Percentiles rank a stretch among this genome's conserved stretches.
phyloP scores from a whole-genome alignment of 345 rosid species.

The Rhodamnia rubescens region DNA sequence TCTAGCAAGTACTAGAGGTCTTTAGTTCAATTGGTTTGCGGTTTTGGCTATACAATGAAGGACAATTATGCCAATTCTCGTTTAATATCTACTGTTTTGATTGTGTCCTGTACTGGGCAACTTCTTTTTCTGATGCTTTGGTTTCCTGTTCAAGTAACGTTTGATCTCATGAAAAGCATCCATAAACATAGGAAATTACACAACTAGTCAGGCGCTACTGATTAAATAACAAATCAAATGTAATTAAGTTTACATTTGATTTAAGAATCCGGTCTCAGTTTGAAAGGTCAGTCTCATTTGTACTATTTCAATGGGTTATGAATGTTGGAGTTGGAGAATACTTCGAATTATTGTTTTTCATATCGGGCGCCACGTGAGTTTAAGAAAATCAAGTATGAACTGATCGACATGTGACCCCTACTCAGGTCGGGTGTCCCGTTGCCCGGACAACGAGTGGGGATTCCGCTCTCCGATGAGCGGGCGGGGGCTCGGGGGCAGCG shows the following conservation, averaged over 20 bases:
- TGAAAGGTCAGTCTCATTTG: neutral
- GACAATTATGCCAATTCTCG: neutral
- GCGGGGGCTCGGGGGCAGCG: too few species aligned
- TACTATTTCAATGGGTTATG: neutral
- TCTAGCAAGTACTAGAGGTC: neutral
- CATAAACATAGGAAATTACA: neutral
- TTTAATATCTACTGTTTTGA: neutral
- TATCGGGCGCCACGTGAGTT: too few species aligned
- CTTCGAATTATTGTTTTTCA: too few species aligned
- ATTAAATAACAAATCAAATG: too few species aligned
- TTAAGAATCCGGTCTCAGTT: too few species aligned
- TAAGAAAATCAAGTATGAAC: too few species aligned
- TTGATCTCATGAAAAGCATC: neutral
- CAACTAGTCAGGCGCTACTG: neutral
- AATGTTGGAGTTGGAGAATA: neutral
- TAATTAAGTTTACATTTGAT: too few species aligned
- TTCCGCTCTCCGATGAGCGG: too few species aligned
- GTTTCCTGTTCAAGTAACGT: neutral
- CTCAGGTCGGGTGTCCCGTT: too few species aligned
- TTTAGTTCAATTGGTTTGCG: neutral
- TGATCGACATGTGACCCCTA: too few species aligned
- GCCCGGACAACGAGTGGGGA: too few species aligned
- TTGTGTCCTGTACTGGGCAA: neutral
- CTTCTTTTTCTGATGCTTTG: neutral
- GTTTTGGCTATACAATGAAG: neutral